Evolutionary conservation across 768 basidiomycete species (phyloP), one percentile per base, ranked within the genome.

Genomic region (Russula foetens): DNA sequence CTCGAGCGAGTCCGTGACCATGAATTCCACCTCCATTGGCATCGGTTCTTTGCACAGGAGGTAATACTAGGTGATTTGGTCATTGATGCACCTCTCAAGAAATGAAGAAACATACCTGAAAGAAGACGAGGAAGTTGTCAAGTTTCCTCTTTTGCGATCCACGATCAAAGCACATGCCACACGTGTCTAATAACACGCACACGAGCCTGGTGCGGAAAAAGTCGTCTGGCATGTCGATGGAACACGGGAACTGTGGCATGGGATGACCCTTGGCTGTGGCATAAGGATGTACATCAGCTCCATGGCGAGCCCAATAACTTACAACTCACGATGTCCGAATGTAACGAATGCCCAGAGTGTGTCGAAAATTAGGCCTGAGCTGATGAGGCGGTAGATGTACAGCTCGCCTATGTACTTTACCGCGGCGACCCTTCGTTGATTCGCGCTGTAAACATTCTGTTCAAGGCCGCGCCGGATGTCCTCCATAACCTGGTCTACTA

Each of bases 11-110:
- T 99, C 97, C 0, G 85, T 84, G 7, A 97, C 72, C 92, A 98
- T 96, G 73, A 98, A 99, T 55, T 97, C 95, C 12, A 97, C 88
- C 63, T 99, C 97, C 94, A 98, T 95, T 0, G 97, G 88, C n/a
- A 95, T 71, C 24, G 84, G 77, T 47, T 85, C 81, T 74, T 99
- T 99, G 76, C 90, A 91, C n/a, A 86, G 78, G 17, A 90, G 78
- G 71, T 98, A 99, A 60, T 94, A 86, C 83, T 86, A 61, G 52
- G 26, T 56, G 0, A 19, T 39, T 39, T 29, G 28, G 44, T 35
- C 15, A 53, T 67, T n/a, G 62, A 53, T 51, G 29, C 11, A 19
- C 5, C 14, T 26, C 7, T 19, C 7, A 38, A 45, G 12, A 26
- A 28, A 29, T 31, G 24, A 8, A 29, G 21, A 21, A 41, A 3